These are phyloP conservation scores for Termitomyces sp. DNA, from an alignment of 768 basidiomycete genomes.

Conservation along the genomic window DNA sequence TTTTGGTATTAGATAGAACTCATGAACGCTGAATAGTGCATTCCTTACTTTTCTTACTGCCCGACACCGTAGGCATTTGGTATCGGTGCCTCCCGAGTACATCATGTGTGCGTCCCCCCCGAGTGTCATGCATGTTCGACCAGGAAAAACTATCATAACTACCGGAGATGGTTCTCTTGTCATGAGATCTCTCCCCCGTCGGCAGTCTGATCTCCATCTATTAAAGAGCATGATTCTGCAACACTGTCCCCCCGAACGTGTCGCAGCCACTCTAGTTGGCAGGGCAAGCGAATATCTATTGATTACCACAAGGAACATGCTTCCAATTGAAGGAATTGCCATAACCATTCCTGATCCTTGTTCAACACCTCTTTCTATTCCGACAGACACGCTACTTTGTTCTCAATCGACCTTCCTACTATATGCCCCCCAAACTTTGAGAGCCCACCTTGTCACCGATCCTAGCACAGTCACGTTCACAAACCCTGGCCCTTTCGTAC, in stretches of 20 bases:
- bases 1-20: not conserved
- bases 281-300: not conserved
- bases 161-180: conserved; percentile 24
- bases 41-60: conserved; percentile 28
- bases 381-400: conserved; percentile 3
- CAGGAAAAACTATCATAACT: conserved; percentile 18
- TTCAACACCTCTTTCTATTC: not conserved
- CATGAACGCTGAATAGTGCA: conserved; percentile 14
- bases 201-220: conserved; percentile 4
- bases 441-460: conserved; percentile 10
- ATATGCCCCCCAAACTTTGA: conserved; percentile 10
- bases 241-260: conserved; percentile 3
- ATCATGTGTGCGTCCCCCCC: conserved; percentile 24
- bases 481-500: conserved; percentile 14
- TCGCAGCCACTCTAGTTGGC: not conserved
- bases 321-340: conserved; percentile 7
- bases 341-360: not conserved
- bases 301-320: conserved; percentile 1
- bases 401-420: conserved; percentile 11
- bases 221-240: conserved; percentile 12
- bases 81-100: conserved; percentile 21
- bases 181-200: conserved; percentile 15
- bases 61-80: conserved; percentile 9
- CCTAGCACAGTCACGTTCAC: not conserved
- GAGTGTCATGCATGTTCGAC: conserved; percentile 19